Base-by-base conservation (phyloP, 2,329 filamentous ascomycete species). In the Talaromyces albobiverticillius region DNA sequence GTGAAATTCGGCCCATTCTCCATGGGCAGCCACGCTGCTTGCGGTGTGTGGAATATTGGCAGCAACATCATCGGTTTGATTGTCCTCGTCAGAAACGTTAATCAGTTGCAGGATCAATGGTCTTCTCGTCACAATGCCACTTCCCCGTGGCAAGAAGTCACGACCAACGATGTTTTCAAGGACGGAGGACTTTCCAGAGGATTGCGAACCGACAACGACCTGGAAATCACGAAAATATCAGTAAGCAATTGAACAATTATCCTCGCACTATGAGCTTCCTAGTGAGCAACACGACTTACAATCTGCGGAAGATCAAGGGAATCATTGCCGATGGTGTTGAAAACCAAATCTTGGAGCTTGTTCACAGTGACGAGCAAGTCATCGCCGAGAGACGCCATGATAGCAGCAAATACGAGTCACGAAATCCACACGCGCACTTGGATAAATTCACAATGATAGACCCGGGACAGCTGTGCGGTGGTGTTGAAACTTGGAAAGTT, bases 321-420 rank as follows among this genome's bases (percentile, higher is more conserved):
- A 75, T 99, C 94, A 79, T 92, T 97, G 75, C 94, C 94, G 74
- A 99, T 99, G 63, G 94, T 99, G 78, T 99, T 99, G 81, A 99
- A 99, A 68, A 99, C 94, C 69, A 99, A 78, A 75, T 97, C 94
- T 76, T 99, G 94, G 68, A 99, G 82, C 81, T 95, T 95, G 81
- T 99, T 99, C 78, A 99, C 94, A 61, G 91, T 95, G 64, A 84
- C 85, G 71, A 99, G 84, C 75, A 99, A 80, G 76, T 99, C 92
- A 76, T 99, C 94, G 70, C 94, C 93, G 67, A 99, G 86, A 68
- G 93, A 86, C 71, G 94, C 89, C 94, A 97, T 99, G n/a, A 60
- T 70, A 51, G 16, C 32, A n/a, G 22, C n/a, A 26, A n/a, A 38
- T 16, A 29, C 32, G 34, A 54, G 45, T 14, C 5, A 31, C 13